Percentiles rank a stretch among this genome's conserved stretches.
phyloP scores from a whole-genome alignment of 2,329 filamentous ascomycete genomes.

The Dactylellina parvicollis region DNA sequence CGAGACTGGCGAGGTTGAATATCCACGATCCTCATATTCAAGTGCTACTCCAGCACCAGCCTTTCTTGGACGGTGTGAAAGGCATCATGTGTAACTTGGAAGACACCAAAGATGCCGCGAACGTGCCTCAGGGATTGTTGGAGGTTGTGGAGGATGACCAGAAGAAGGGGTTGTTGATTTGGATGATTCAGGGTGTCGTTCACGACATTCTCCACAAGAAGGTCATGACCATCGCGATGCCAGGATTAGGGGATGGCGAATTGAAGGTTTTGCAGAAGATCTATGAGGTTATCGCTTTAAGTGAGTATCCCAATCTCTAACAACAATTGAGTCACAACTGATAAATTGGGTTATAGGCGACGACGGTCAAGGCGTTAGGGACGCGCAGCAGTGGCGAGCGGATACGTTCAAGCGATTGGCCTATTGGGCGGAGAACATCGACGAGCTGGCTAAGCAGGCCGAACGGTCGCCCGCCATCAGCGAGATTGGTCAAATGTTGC shows the following conservation, averaged over 20 bases:
- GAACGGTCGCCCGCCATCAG: conserved; percentile 11
- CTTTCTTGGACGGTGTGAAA: conserved; percentile 33
- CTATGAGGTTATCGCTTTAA: conserved; percentile 16
- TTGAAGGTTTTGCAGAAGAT: conserved; percentile 26
- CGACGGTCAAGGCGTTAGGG: conserved; percentile 23
- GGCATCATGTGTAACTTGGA: conserved; percentile 23
- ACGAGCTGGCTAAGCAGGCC: conserved; percentile 19
- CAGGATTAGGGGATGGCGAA: conserved; percentile 13
- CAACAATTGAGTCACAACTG: background rate
- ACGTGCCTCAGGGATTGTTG: conserved; percentile 16
- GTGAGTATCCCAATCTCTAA: conserved; percentile 18
- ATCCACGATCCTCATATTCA: conserved; percentile 30
- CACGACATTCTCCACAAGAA: conserved; percentile 33
- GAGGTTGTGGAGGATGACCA: conserved; percentile 29
- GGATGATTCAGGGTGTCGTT: conserved; percentile 40
- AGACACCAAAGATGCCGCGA: conserved; percentile 12
- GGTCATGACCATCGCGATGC: conserved; percentile 29
- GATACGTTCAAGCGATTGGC: conserved; percentile 36
- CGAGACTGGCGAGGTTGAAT: conserved; percentile 17
- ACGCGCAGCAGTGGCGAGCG: conserved; percentile 31
- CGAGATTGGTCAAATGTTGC: conserved; percentile 13
- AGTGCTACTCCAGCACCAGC: conserved; percentile 16
- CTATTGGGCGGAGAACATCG: conserved; percentile 35
- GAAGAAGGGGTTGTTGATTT: conserved; percentile 34
- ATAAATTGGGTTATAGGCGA: conserved; percentile 14